phyloP scores from a whole-genome alignment of 768 basidiomycete species.

The Plicaturopsis crispa region DNA sequence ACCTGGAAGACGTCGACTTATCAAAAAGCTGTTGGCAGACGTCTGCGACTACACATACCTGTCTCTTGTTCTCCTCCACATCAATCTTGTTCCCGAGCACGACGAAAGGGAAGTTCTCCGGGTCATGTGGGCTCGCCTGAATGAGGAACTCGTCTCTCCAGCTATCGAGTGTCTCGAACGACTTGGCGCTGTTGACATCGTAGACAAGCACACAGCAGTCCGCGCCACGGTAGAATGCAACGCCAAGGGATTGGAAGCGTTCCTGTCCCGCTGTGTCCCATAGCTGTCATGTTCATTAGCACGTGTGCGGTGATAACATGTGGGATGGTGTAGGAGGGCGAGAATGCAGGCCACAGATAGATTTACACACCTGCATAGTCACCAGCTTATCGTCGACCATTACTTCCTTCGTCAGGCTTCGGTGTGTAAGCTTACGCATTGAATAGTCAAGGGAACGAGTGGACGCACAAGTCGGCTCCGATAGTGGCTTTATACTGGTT shows the following conservation, averaged over 20 bases:
- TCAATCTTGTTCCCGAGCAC: slow-evolving; percentile 99
- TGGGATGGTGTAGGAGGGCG: neutral
- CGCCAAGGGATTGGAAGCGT: slow-evolving; percentile 97
- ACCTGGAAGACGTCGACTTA: slow-evolving; percentile 45
- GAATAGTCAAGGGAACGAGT: slow-evolving; percentile 6
- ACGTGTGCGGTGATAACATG: slow-evolving; percentile 5
- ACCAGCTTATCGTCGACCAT: slow-evolving; percentile 98
- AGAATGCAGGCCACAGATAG: no score
- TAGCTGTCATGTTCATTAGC: slow-evolving; percentile 40
- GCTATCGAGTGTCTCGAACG: slow-evolving; percentile 96
- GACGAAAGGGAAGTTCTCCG: slow-evolving; percentile 99
- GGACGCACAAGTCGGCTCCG: slow-evolving; percentile 87
- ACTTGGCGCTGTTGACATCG: slow-evolving; percentile 98
- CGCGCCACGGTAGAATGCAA: slow-evolving; percentile 98
- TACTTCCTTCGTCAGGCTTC: slow-evolving; percentile 93
- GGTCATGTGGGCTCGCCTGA: slow-evolving; percentile 96
- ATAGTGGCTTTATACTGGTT: slow-evolving; percentile 99
- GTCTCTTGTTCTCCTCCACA: slow-evolving; percentile 96
- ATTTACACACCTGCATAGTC: slow-evolving; percentile 95
- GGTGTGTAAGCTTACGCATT: slow-evolving; percentile 13
- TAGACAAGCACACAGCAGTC: slow-evolving; percentile 99
- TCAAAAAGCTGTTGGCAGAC: neutral
- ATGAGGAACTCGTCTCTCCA: slow-evolving; percentile 99
- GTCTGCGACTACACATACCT: slow-evolving; percentile 43
- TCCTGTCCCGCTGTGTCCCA: slow-evolving; percentile 99